Conservation (phyloP, 495 filamentous ascomycete genomes). For the Staphylotrichum longicolle region DNA sequence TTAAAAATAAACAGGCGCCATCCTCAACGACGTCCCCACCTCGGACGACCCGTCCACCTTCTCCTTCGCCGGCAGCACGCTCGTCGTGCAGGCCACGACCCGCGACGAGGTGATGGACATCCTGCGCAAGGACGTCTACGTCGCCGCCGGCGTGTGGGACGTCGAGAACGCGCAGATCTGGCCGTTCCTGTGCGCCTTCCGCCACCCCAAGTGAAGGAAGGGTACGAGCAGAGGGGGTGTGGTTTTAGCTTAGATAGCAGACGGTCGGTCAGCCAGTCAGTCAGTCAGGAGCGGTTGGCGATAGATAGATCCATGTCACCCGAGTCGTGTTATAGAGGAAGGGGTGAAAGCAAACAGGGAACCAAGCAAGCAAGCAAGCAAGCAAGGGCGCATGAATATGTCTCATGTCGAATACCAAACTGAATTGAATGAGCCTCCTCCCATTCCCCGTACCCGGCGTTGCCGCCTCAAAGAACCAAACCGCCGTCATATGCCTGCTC, state of each 20-base stretch:
- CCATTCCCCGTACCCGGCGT: neutral
- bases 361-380: neutral
- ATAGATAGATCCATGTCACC: no score
- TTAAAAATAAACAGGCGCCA: slow-evolving; percentile 58
- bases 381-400: no score
- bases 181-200: slow-evolving; percentile 45
- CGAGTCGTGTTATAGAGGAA: no score
- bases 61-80: slow-evolving; percentile 66
- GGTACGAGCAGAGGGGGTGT: neutral
- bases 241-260: no score
- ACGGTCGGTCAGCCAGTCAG: neutral
- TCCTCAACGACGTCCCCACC: slow-evolving; percentile 64
- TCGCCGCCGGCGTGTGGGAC: slow-evolving; percentile 75
- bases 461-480: neutral
- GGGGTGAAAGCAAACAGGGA: neutral
- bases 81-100: slow-evolving; percentile 60
- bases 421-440: no score
- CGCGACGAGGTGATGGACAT: slow-evolving; percentile 66
- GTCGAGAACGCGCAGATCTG: slow-evolving; percentile 58
- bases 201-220: slow-evolving; percentile 27
- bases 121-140: slow-evolving; percentile 72
- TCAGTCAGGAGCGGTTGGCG: no score
- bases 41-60: slow-evolving; percentile 57
- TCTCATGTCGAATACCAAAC: no score
- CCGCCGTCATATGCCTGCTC: slow-evolving; percentile 8